phyloP scores from a whole-genome alignment of 2,329 filamentous ascomycete species.

The Pleochaeta shiraiana region DNA sequence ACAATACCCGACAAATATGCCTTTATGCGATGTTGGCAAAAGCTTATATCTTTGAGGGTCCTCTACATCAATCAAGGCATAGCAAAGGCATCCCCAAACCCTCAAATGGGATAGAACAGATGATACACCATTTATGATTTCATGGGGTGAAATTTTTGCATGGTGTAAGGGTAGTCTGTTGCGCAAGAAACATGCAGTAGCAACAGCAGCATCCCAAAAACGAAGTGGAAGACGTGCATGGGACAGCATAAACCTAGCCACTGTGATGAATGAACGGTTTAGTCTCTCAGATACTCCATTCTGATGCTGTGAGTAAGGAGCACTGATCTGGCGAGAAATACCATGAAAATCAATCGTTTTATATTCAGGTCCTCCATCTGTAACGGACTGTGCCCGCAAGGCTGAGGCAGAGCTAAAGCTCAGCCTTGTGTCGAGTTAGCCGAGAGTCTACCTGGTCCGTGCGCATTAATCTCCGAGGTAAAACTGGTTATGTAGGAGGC shows the following conservation, averaged over 20 bases:
- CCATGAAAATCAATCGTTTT: background rate
- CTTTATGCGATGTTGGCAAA: background rate
- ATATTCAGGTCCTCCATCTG: background rate
- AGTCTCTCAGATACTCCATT: background rate
- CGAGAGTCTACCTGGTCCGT: too few species aligned
- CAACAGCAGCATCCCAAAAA: background rate
- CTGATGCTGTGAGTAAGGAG: background rate
- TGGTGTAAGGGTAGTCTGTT: background rate
- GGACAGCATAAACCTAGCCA: background rate
- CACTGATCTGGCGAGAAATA: background rate
- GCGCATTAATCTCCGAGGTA: too few species aligned
- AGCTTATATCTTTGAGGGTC: background rate
- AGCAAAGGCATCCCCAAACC: background rate
- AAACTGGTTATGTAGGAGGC: too few species aligned
- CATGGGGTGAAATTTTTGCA: background rate
- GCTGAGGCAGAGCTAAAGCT: too few species aligned
- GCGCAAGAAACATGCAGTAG: background rate
- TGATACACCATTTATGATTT: background rate
- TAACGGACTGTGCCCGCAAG: too few species aligned
- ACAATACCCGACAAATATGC: slow-evolving; percentile 1
- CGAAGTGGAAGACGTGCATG: background rate
- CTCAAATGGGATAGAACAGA: background rate
- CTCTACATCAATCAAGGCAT: background rate
- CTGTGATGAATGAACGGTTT: background rate
- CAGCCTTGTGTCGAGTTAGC: too few species aligned